Percentiles rank a stretch among this genome's conserved stretches.
Evolutionary conservation across 1,284 basidiomycete genomes (phyloP).

Genomic region (Fomitopsis pinicola): DNA sequence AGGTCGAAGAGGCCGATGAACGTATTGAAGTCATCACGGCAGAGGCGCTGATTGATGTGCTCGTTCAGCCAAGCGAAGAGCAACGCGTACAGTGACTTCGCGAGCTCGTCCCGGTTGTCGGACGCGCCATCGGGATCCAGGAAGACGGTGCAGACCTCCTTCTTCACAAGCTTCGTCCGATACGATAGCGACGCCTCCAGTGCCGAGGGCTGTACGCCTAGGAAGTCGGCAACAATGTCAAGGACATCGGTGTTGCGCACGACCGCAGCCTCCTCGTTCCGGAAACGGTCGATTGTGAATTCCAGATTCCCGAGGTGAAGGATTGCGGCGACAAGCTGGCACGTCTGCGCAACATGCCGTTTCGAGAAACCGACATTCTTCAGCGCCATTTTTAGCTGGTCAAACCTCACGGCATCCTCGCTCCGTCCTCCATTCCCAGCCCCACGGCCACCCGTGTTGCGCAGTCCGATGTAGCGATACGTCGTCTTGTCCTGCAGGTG

Average conservation of each 20-base stretch:
- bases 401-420: conserved; percentile 81
- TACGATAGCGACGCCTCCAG: conserved; percentile 88
- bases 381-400: conserved; percentile 90
- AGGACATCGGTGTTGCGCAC: conserved; percentile 81
- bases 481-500: conserved; percentile 74
- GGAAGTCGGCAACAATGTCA: conserved; percentile 83
- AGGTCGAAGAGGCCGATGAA: conserved; percentile 97
- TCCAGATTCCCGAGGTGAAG: conserved; percentile 95
- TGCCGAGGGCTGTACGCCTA: conserved; percentile 75
- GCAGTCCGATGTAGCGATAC: conserved; percentile 83
- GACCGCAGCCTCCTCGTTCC: conserved; percentile 86
- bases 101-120: conserved; percentile 90
- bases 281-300: conserved; percentile 78
- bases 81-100: conserved; percentile 89
- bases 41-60: conserved; percentile 91
- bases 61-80: conserved; percentile 98
- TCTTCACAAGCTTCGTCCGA: conserved; percentile 89
- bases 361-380: conserved; percentile 92
- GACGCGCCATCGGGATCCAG: conserved; percentile 92
- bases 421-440: conserved; percentile 38
- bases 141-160: conserved; percentile 94
- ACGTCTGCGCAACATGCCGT: conserved; percentile 89
- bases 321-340: conserved; percentile 92
- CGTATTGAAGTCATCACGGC: conserved; percentile 85
- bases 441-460: conserved; percentile 31